Evolutionary conservation across 2,329 filamentous ascomycete genomes (phyloP).

Genomic region (Epichloe baconii): DNA sequence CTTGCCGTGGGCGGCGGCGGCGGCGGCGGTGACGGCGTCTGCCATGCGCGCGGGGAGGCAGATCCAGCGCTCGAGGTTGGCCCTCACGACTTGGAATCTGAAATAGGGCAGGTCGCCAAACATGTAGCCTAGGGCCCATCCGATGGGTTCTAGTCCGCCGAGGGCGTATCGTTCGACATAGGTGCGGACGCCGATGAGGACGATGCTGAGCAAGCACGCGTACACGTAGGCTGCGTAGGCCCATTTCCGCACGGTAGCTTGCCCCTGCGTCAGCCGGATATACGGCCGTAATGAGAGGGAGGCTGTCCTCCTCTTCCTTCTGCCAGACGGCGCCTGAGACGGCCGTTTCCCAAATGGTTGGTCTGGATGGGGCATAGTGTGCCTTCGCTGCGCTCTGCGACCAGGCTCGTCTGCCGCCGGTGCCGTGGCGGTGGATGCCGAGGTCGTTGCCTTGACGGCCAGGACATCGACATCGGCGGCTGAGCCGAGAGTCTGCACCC

Average conservation of each 20-base stretch:
- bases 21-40: slow-evolving; percentile 6
- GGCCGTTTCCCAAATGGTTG: slow-evolving; percentile 24
- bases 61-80: slow-evolving; percentile 63
- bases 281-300: slow-evolving; percentile 58
- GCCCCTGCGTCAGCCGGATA: slow-evolving; percentile 63
- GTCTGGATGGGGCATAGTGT: slow-evolving; percentile 38
- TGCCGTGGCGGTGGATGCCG: not conserved
- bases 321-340: slow-evolving; percentile 47
- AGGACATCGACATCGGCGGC: slow-evolving; percentile 2
- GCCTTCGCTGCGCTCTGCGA: slow-evolving; percentile 26
- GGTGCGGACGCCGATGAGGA: slow-evolving; percentile 57
- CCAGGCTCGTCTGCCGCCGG: not conserved
- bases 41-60: slow-evolving; percentile 43
- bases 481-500: slow-evolving; percentile 19
- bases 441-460: not conserved
- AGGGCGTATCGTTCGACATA: slow-evolving; percentile 59
- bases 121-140: slow-evolving; percentile 85
- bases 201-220: slow-evolving; percentile 46
- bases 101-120: slow-evolving; percentile 66
- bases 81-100: slow-evolving; percentile 55
- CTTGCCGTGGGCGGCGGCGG: slow-evolving; percentile 11
- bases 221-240: slow-evolving; percentile 74
- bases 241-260: slow-evolving; percentile 70
- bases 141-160: slow-evolving; percentile 63
- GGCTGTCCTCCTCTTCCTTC: slow-evolving; percentile 51